Evolutionary conservation across 2,329 filamentous ascomycete genomes (phyloP), one percentile per base, ranked within the genome.

Genomic region (Sclerotinia nivalis): DNA sequence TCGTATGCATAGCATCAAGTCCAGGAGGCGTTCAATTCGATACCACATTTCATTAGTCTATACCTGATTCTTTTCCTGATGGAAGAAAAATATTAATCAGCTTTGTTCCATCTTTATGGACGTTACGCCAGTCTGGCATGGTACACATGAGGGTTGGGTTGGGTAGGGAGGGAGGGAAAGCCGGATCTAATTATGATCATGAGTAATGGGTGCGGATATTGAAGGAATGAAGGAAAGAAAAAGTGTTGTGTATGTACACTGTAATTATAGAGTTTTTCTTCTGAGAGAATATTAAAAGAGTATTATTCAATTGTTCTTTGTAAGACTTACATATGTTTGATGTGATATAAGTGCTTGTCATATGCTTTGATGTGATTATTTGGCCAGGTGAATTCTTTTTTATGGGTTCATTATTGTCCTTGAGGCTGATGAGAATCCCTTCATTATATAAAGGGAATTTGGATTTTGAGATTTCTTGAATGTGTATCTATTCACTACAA

Each of bases 61-160:
- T 22, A 64, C 61, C 47, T 64, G 56, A 54, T 55, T 28, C 15
- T 18, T 43, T 43, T 28, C 62, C 59, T 61, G 45, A 50, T 15
- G n/a, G 55, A 22, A 28, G 54, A 22, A n/a, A 34, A 50, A 40
- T 31, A 15, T 61, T 68, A 61, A 68, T 69, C 69, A 67, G 43
- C 31, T 71, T 73, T 71, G 66, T 71, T 70, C 70, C 58, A 58
- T 69, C 25, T 68, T 74, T 69, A 71, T 68, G 73, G 69, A 70
- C 73, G 70, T 71, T 73, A 74, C 73, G 73, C 72, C 73, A 72
- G 73, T 66, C 73, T 72, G 73, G 73, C 73, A 75, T 62, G 61
- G 40, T 64, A 45, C 40, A 49, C 31, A 40, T 15, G 54, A 60
- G 52, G 52, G 25, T 34, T 62, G 43, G 58, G 15, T 34, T 49